Base-by-base conservation (phyloP, 768 basidiomycete species). In the Termitomyces eurrhizus region DNA sequence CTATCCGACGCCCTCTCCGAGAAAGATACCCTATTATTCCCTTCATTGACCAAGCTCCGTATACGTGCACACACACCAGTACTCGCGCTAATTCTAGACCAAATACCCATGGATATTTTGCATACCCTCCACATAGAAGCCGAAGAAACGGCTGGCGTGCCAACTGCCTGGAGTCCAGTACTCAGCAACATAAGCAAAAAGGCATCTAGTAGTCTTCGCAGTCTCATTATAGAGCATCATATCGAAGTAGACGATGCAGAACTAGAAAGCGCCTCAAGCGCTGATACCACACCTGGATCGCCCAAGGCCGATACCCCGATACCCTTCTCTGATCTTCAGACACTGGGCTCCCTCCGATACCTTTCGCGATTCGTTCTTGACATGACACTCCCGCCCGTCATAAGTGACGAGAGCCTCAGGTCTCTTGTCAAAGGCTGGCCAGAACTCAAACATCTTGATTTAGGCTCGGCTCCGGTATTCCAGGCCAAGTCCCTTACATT, bases 351-450 rank as follows among this genome's bases (percentile, higher is more conserved):
- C 41, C 65, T 80, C 37, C 67, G 63, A 45, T 59, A 62, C 37
- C 68, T 83, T 36, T 69, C 69, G 35, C 69, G 68, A 44, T 67
- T 83, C 16, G 66, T 73, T 18, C 66, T 80, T 44, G 79, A 82
- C 60, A 70, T 74, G 11, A 76, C 75, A 0, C 60, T 77, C 39
- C 79, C 79, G 2, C 74, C 74, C 4, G 65, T 67, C 63, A 60
- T 82, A 21, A 69, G 63, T 26, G 80, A 83, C 63, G 11, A 63
- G 35, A 77, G 76, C 41, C 61, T 82, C 24, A 73, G 70, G 41
- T 69, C 71, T 53, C 65, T 83, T 44, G 62, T 73, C 18, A 68
- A 61, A 7, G 80, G 77, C 75, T 82, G 82, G 82, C 82, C 81
- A 16, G 59, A 66, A 44, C 72, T 83, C 7, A 66, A 72, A 9